Percentiles rank a stretch among this genome's conserved stretches.
Conservation (phyloP, 2,329 filamentous ascomycete species). For the Pyrenochaeta sp. region DNA sequence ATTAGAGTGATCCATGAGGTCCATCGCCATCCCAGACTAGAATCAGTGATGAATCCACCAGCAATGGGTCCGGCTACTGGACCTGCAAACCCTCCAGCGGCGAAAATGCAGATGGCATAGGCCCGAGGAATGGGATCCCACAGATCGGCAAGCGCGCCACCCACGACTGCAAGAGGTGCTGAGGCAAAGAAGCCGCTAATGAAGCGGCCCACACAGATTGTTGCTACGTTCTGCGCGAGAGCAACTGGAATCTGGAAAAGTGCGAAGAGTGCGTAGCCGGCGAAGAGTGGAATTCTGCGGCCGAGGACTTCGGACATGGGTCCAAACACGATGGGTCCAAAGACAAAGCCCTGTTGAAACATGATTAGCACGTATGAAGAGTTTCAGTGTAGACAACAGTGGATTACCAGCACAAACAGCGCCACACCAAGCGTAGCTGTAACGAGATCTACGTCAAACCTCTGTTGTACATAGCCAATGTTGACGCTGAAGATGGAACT, state of each 20-base stretch:
- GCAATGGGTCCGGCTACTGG: constrained; percentile 59
- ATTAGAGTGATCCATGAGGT: constrained; percentile 50
- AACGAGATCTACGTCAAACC: constrained; percentile 57
- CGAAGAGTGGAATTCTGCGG: constrained; percentile 46
- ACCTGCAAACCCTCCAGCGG: constrained; percentile 45
- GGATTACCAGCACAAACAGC: constrained; percentile 53
- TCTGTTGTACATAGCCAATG: constrained; percentile 60
- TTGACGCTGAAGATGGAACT: constrained; percentile 68
- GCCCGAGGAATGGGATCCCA: constrained; percentile 48
- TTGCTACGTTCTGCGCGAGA: constrained; percentile 59
- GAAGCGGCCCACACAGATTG: constrained; percentile 61
- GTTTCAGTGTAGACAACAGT: neutral
- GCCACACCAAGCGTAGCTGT: constrained; percentile 60
- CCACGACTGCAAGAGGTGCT: constrained; percentile 45
- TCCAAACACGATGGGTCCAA: constrained; percentile 54
- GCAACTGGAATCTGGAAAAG: constrained; percentile 53
- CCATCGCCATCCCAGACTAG: constrained; percentile 47
- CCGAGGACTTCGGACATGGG: constrained; percentile 63
- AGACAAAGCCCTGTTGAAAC: constrained; percentile 57
- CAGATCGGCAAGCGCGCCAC: constrained; percentile 46
- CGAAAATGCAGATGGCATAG: constrained; percentile 49
- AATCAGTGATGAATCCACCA: constrained; percentile 46
- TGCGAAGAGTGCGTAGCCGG: constrained; percentile 46
- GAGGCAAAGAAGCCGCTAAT: constrained; percentile 62
- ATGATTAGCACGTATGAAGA: neutral